Base-by-base conservation (phyloP, 2,329 filamentous ascomycete genomes). In the Neurospora sp. region DNA sequence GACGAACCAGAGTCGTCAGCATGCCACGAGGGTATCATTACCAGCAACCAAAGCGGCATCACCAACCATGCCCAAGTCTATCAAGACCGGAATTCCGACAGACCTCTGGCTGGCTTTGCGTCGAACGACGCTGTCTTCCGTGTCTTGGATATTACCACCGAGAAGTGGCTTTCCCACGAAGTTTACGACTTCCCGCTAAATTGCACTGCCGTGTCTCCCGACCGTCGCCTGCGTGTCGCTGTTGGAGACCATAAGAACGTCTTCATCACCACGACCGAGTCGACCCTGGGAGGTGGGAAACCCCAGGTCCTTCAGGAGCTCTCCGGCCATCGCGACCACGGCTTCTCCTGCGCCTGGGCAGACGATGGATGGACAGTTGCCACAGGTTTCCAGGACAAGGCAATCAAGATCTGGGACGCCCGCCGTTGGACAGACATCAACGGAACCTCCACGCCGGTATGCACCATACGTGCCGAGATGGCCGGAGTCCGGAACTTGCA, bases 301-400 rank as follows among this genome's bases (percentile, higher is more conserved):
- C 76, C 77, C 19, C 80, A 84, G 71, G 82, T 82, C 69, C 83
- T 86, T 72, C 83, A 89, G 73, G 80, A 81, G 36, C 84, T 94
- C 1, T 79, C 81, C 4, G 89, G 89, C 2, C 91, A 93, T 76
- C 83, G 82, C 15, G 91, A 93, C 76, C 91, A 85, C 74, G 90
- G 88, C 1, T 95, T 94, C 75, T 88, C 91, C 1, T 93, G 90
- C 75, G 91, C 90, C 73, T 95, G 92, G 92, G 89, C 91, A 19
- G 88, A 91, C 68, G 89, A 94, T 76, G 91, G 91, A 39, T 88
- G 89, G 81, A 90, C 89, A 12, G 85, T 94, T 23, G 92, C 92
- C 12, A 94, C 92, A 0, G 91, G 89, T 28, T 90, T 90, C 72
- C 91, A 95, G 78, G 92, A 95, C 78, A 89, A 86, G 77, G 85